Percentiles rank a stretch among this genome's conserved stretches.
Conservation (phyloP, 2,329 filamentous ascomycete genomes). For the Fusarium xylarioides region DNA sequence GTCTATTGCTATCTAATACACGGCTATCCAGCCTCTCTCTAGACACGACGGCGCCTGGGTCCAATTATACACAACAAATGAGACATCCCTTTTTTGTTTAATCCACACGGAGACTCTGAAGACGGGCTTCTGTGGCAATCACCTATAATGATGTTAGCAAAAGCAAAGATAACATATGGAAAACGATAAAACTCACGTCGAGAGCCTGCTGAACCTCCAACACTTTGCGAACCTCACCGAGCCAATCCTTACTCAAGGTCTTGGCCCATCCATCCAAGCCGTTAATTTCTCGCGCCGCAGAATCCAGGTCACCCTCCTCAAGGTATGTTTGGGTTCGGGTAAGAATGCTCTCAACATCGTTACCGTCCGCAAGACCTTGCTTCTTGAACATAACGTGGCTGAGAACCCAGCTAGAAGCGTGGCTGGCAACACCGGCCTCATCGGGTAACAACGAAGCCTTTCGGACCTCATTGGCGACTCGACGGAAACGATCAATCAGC, state of each 20-base stretch:
- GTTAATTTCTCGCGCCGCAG: slow-evolving; percentile 95
- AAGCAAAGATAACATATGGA: background rate
- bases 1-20: slow-evolving; percentile 52
- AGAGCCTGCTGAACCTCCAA: slow-evolving; percentile 96
- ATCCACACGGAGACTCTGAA: slow-evolving; percentile 88
- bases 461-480: slow-evolving; percentile 89
- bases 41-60: slow-evolving; percentile 40
- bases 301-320: slow-evolving; percentile 92
- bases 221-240: slow-evolving; percentile 88
- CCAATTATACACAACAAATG: slow-evolving; percentile 51
- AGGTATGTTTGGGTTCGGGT: slow-evolving; percentile 88
- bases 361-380: slow-evolving; percentile 80
- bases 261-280: slow-evolving; percentile 92
- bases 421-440: slow-evolving; percentile 91
- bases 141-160: slow-evolving; percentile 62
- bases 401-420: slow-evolving; percentile 87
- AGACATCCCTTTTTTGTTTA: slow-evolving; percentile 53
- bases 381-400: slow-evolving; percentile 98
- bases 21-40: slow-evolving; percentile 42
- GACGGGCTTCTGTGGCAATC: slow-evolving; percentile 87
- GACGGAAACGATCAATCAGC: slow-evolving; percentile 94
- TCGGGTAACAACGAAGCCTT: slow-evolving; percentile 94
- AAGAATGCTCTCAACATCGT: slow-evolving; percentile 94
- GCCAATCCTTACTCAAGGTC: slow-evolving; percentile 92
- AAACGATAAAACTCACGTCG: slow-evolving; percentile 72